A percentile compares a stretch with the other conserved stretches of the same genome.
Evolutionary conservation across 1,284 basidiomycete genomes (phyloP).

Genomic region (Agroathelia rolfsii): DNA sequence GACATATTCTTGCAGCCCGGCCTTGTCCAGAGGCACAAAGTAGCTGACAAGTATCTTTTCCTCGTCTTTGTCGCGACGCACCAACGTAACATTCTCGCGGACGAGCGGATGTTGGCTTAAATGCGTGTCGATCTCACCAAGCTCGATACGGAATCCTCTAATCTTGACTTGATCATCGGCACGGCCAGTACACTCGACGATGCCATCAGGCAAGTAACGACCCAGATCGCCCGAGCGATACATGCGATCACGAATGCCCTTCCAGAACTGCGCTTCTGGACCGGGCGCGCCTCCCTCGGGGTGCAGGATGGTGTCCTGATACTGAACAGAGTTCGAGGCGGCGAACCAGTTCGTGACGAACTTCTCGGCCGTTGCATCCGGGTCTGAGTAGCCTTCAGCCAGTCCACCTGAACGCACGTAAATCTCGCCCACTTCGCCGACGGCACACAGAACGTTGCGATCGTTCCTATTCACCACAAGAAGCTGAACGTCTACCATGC

Average conservation of each 20-base stretch:
- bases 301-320: constrained; percentile 65
- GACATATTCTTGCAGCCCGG: constrained; percentile 63
- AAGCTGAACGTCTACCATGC: constrained; percentile 97
- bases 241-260: constrained; percentile 96
- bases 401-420: constrained; percentile 96
- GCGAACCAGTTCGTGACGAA: constrained; percentile 93
- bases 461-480: constrained; percentile 95
- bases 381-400: constrained; percentile 91
- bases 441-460: constrained; percentile 79
- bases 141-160: constrained; percentile 97
- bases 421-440: constrained; percentile 98
- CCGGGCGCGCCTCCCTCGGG: constrained; percentile 48
- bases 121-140: constrained; percentile 97
- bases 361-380: constrained; percentile 80
- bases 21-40: constrained; percentile 85
- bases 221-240: constrained; percentile 97
- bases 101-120: constrained; percentile 90
- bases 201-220: constrained; percentile 87
- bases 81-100: constrained; percentile 94
- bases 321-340: constrained; percentile 31
- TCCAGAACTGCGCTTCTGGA: constrained; percentile 78
- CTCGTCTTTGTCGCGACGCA: constrained; percentile 97
- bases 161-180: constrained; percentile 99
- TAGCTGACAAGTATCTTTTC: constrained; percentile 99
- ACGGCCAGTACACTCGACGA: constrained; percentile 94